These are phyloP conservation scores for Mucor irregularis DNA, from an alignment of 371 early-diverging fungal genomes.

Conservation along the genomic window DNA sequence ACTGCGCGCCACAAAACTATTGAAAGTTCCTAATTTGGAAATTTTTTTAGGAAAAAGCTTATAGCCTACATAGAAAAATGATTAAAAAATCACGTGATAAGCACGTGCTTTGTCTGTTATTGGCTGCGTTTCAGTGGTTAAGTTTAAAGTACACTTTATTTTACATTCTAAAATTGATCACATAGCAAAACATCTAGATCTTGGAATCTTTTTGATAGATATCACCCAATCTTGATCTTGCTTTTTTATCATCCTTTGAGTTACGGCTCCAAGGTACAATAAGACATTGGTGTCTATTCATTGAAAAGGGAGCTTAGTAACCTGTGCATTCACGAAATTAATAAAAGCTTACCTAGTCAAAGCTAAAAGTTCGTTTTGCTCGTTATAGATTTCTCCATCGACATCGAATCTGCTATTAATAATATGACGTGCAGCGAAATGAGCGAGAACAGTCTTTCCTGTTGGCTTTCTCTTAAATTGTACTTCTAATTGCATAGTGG, in stretches of 20 bases:
- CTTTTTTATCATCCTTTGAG: no score
- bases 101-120: not conserved
- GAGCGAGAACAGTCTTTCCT: slow-evolving; percentile 28
- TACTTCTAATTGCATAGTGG: slow-evolving; percentile 50
- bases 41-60: not conserved
- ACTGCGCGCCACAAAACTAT: slow-evolving; percentile 9
- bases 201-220: no score
- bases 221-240: no score
- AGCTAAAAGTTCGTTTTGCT: slow-evolving; percentile 36
- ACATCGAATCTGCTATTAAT: slow-evolving; percentile 46
- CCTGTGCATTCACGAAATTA: not conserved
- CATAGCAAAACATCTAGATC: no score
- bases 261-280: slow-evolving; percentile 44
- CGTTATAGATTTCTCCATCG: slow-evolving; percentile 43
- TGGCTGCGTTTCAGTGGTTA: not conserved
- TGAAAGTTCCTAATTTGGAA: slow-evolving; percentile 7
- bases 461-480: slow-evolving; percentile 42
- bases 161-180: no score
- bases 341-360: slow-evolving; percentile 27
- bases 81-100: not conserved
- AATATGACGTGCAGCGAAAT: slow-evolving; percentile 39
- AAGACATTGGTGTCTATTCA: slow-evolving; percentile 45
- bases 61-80: not conserved
- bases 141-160: no score
- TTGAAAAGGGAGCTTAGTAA: not conserved